Evolutionary conservation across 225 moss, liverwort and hornwort species (phyloP).

Genomic region (Pleurozium schreberi): DNA sequence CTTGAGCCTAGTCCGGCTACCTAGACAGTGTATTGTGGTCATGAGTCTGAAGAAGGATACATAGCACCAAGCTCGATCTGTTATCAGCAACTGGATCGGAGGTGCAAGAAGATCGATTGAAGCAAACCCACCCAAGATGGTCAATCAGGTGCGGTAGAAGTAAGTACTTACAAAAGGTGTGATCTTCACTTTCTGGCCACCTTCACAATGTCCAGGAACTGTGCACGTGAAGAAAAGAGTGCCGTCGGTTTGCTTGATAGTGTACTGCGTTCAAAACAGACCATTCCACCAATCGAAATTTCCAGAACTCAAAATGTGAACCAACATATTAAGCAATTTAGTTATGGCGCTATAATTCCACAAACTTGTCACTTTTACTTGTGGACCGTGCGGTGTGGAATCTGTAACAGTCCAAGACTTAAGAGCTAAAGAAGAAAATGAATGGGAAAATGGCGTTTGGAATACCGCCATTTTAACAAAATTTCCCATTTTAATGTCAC

Average conservation of each 20-base stretch:
- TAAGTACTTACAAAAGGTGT: conserved; percentile 4
- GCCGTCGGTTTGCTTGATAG: conserved; percentile 2
- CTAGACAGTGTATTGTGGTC: neutral
- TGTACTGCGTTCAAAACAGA: neutral
- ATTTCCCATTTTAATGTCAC: no score
- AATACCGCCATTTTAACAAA: no score
- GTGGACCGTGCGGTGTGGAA: no score
- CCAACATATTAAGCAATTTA: no score
- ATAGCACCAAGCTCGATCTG: neutral
- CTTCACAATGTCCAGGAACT: conserved; percentile 9
- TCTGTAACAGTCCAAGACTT: no score
- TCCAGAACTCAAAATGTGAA: neutral
- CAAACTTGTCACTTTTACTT: no score
- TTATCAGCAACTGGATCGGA: neutral
- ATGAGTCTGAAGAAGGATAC: neutral
- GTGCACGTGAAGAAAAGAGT: conserved; percentile 19
- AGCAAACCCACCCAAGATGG: neutral
- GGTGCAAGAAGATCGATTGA: neutral
- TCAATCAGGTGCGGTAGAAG: neutral
- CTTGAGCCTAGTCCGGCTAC: neutral
- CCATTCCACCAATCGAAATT: neutral
- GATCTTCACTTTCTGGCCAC: conserved; percentile 32
- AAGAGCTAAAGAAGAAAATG: no score
- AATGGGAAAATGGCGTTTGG: no score
- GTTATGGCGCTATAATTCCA: no score